Evolutionary conservation across 1,284 basidiomycete species (phyloP).

Genomic region (Ustilago bromivora): DNA sequence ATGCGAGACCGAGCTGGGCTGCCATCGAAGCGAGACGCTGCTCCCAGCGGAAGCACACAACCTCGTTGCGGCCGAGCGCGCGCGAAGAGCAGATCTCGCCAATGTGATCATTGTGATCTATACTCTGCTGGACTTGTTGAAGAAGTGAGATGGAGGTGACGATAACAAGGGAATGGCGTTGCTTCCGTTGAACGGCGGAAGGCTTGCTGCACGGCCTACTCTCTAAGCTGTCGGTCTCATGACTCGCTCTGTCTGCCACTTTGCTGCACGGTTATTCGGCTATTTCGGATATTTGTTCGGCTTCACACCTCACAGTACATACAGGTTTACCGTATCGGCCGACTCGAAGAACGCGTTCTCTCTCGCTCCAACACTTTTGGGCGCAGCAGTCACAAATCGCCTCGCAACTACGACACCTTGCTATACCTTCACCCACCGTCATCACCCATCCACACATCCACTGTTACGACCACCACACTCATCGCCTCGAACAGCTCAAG

Average conservation of each 20-base stretch:
- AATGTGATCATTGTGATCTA: slow-evolving; percentile 22
- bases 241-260: slow-evolving; percentile 15
- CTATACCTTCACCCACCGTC: slow-evolving; percentile 2
- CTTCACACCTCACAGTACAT: not conserved
- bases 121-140: not conserved
- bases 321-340: slow-evolving; percentile 19
- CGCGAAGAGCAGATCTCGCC: slow-evolving; percentile 40
- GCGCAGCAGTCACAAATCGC: slow-evolving; percentile 4
- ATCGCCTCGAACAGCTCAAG: slow-evolving; percentile 5
- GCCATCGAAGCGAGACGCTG: slow-evolving; percentile 19
- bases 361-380: slow-evolving; percentile 11
- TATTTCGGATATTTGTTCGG: slow-evolving; percentile 36
- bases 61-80: slow-evolving; percentile 13
- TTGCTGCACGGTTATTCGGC: slow-evolving; percentile 26
- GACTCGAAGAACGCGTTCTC: slow-evolving; percentile 35
- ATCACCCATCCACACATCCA: not conserved
- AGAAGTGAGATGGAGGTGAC: not conserved
- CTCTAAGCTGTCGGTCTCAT: slow-evolving; percentile 14
- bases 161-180: not conserved
- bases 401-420: slow-evolving; percentile 9
- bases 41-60: slow-evolving; percentile 2
- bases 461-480: slow-evolving; percentile 6
- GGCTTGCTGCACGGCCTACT: slow-evolving; percentile 5
- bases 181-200: not conserved
- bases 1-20: slow-evolving; percentile 32